Conservation (phyloP, 2,329 filamentous ascomycete species). For the Macrophomina pseudophaseolina region DNA sequence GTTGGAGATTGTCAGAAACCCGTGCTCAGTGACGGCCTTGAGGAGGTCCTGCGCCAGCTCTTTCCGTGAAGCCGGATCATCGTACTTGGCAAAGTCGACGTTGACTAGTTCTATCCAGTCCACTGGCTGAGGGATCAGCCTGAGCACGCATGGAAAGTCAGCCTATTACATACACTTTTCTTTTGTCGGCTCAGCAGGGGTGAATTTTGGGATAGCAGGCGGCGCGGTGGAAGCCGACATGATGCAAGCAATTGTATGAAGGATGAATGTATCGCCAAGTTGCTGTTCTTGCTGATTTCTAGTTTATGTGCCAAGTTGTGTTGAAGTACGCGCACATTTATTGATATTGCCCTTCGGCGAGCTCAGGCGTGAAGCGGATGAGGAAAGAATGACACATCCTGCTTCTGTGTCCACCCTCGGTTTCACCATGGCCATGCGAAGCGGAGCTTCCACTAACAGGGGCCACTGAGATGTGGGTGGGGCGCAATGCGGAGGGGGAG, state of each 20-base stretch:
- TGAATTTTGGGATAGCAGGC: neutral
- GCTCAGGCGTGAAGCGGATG: no score
- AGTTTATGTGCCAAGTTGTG: no score
- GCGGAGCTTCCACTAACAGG: slow-evolving; percentile 8
- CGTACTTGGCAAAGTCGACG: slow-evolving; percentile 11
- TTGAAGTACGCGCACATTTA: no score
- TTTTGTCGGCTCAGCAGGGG: neutral
- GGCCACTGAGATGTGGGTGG: neutral
- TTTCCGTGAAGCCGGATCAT: neutral
- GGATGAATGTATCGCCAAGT: no score
- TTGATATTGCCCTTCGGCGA: no score
- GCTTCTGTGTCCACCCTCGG: no score
- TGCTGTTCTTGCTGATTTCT: no score
- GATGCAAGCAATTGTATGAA: neutral
- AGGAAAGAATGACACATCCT: no score
- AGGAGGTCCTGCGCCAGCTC: slow-evolving; percentile 8
- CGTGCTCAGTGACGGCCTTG: slow-evolving; percentile 8
- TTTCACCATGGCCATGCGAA: neutral
- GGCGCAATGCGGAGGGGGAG: neutral
- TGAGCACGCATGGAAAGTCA: neutral
- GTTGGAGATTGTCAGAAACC: slow-evolving; percentile 14
- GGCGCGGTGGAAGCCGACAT: neutral
- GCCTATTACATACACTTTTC: neutral
- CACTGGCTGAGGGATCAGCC: neutral
- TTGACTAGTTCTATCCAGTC: slow-evolving; percentile 15